A percentile compares a stretch with the other conserved stretches of the same genome.
Evolutionary conservation across 305 asterid species (phyloP).

Genomic region (Fraxinus paxiana): DNA sequence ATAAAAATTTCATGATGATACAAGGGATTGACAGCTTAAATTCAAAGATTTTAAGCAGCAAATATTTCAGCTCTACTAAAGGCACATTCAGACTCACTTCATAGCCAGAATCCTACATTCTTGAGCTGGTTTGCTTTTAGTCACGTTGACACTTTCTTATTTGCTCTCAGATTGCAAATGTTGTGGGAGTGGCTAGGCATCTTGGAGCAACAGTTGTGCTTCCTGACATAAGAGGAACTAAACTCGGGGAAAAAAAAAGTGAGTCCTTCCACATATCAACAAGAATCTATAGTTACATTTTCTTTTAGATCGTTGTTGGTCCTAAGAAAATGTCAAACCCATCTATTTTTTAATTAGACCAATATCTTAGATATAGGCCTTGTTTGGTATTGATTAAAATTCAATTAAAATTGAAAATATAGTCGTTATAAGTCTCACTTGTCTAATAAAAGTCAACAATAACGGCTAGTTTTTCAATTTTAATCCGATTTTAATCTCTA

Average conservation of each 20-base stretch:
- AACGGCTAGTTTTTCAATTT: too few species aligned
- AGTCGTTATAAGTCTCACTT: too few species aligned
- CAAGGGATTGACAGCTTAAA: background rate
- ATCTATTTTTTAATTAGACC: background rate
- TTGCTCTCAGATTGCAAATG: slow-evolving; percentile 33
- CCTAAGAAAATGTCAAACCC: background rate
- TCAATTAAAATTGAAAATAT: too few species aligned
- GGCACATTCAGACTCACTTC: background rate
- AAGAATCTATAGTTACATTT: background rate
- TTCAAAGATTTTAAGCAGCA: background rate
- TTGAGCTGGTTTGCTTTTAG: background rate
- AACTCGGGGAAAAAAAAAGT: slow-evolving; percentile 35
- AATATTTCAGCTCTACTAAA: background rate
- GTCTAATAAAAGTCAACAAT: too few species aligned
- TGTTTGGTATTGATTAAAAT: too few species aligned
- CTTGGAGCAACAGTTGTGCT: slow-evolving; percentile 60
- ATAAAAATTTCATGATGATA: background rate
- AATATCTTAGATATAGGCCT: background rate
- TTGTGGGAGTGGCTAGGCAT: slow-evolving; percentile 48
- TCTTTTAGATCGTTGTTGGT: background rate
- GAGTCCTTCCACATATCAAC: background rate
- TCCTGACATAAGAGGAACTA: slow-evolving; percentile 43
- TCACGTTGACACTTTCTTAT: background rate
- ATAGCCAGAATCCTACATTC: background rate
- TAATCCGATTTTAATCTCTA: too few species aligned